Conservation (phyloP, 306 rosid species). For the Fagus sylvatica region DNA sequence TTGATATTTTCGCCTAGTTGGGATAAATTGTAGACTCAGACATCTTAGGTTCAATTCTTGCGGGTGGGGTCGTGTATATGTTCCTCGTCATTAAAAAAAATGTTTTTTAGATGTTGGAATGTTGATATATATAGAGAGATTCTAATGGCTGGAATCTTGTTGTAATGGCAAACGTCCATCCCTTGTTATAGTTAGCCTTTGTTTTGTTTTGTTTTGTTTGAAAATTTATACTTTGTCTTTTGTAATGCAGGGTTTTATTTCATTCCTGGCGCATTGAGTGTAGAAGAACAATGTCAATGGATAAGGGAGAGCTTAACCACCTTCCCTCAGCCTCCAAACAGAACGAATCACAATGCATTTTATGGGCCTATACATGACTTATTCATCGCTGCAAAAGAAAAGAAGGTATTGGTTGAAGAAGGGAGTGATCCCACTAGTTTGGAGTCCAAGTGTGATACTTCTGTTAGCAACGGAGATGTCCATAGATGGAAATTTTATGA, state of each 20-base stretch:
- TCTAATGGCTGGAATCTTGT: not conserved
- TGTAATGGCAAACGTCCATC: not conserved
- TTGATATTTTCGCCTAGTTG: no score
- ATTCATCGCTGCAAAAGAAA: conserved; percentile 63
- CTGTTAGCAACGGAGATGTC: conserved; percentile 21
- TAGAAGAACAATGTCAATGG: conserved; percentile 74
- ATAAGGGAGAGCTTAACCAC: conserved; percentile 70
- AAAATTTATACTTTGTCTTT: not conserved
- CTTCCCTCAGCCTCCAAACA: conserved; percentile 89
- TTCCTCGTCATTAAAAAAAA: no score
- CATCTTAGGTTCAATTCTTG: no score
- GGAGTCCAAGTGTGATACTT: conserved; percentile 29
- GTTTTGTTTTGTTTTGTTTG: not conserved
- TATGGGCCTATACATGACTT: conserved; percentile 64
- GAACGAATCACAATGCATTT: conserved; percentile 91
- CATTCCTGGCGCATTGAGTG: conserved; percentile 63
- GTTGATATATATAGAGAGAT: not conserved
- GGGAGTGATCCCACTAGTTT: conserved; percentile 26
- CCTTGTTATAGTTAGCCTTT: not conserved
- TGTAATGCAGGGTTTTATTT: conserved; percentile 70
- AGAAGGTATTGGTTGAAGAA: conserved; percentile 50
- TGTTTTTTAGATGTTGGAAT: no score
- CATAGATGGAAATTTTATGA: conserved; percentile 50
- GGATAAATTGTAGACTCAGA: no score
- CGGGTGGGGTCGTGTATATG: no score